These are phyloP conservation scores for Diaporthe citrichinensis DNA, from an alignment of 2,329 filamentous ascomycete genomes.

Conservation along the genomic window DNA sequence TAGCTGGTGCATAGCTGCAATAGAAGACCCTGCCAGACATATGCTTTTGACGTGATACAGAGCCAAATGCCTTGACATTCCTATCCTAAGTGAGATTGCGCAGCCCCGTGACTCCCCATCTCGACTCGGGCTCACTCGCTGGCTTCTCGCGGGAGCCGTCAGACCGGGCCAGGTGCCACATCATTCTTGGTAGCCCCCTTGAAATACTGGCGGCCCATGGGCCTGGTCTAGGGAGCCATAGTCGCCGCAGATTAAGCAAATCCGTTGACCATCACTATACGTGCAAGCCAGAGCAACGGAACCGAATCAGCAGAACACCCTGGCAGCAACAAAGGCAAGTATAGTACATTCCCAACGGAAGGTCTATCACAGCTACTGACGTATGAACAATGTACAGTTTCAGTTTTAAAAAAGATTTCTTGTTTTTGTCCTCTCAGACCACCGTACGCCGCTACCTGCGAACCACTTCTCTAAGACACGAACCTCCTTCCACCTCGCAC, in stretches of 20 bases:
- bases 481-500: background rate
- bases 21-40: background rate
- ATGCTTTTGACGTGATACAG: background rate
- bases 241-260: background rate
- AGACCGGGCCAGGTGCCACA: too few relatives aligned
- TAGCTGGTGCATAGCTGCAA: too few relatives aligned
- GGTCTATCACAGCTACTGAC: constrained; percentile 3
- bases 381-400: constrained; percentile 21
- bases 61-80: too few relatives aligned
- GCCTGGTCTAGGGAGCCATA: background rate
- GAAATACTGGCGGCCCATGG: background rate
- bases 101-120: too few relatives aligned
- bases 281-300: background rate
- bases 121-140: background rate
- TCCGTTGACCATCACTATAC: background rate
- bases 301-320: background rate
- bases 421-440: background rate
- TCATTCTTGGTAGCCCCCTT: background rate
- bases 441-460: constrained; percentile 21
- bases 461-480: constrained; percentile 8
- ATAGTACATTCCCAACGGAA: constrained; percentile 8
- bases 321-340: background rate
- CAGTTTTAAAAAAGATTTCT: constrained; percentile 8
- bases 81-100: background rate
- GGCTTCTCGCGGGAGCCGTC: background rate